Evolutionary conservation across 768 basidiomycete genomes (phyloP).

Genomic region (Russula foetens): DNA sequence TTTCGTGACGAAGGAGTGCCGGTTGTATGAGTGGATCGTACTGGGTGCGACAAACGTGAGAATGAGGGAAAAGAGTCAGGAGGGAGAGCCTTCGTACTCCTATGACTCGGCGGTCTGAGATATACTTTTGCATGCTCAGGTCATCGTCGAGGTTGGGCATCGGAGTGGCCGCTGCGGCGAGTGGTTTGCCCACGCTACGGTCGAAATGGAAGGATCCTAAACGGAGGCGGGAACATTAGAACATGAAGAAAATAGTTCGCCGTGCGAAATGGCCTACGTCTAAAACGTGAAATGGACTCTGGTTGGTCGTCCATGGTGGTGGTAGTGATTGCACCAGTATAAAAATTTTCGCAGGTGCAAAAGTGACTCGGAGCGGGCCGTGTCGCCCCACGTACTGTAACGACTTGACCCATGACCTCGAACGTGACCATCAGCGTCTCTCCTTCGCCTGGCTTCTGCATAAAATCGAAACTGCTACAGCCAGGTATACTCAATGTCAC

Average conservation of each 20-base stretch:
- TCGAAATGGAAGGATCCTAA: background rate
- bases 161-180: constrained; percentile 30
- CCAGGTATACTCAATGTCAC: constrained; percentile 29
- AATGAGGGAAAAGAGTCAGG: background rate
- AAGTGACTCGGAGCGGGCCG: too few relatives aligned
- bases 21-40: constrained; percentile 97
- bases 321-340: too few relatives aligned
- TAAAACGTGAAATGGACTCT: background rate
- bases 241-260: background rate
- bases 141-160: constrained; percentile 62
- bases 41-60: constrained; percentile 32
- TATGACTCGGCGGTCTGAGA: constrained; percentile 74
- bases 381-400: too few relatives aligned
- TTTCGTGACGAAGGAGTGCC: constrained; percentile 81
- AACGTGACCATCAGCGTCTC: constrained; percentile 8
- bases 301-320: constrained; percentile 1
- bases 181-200: background rate
- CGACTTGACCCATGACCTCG: background rate
- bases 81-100: constrained; percentile 41
- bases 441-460: constrained; percentile 62
- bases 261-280: constrained; percentile 5
- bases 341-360: too few relatives aligned
- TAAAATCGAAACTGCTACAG: constrained; percentile 48
- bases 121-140: constrained; percentile 57
- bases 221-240: background rate